Base-by-base conservation (phyloP, 257 asterid species). In the Solanum etuberosum region DNA sequence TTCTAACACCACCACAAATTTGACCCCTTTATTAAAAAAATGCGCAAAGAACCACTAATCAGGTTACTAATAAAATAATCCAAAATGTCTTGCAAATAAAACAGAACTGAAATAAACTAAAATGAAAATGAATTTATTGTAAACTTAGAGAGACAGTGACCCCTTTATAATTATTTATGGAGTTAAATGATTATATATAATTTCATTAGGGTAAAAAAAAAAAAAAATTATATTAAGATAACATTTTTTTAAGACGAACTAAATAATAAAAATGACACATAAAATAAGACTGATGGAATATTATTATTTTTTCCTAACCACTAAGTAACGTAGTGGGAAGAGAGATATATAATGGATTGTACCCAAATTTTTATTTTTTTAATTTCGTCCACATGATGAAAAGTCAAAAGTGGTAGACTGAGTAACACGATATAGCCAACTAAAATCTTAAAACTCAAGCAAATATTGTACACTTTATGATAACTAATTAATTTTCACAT, bases 321-420 rank as follows among this genome's bases (percentile, higher is more conserved):
- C 23, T 18, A 14, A 7, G 59, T 7, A 7, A n/a, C 5, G 23
- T 10, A 13, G 32, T 40, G 59, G 61, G n/a, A 77, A n/a, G 57
- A 77, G 59, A 77, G 59, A 77, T 4, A 78, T 7, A 46, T 80
- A 29, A 29, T 80, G 85, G 85, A 46, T 80, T 48, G 40, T 6
- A 29, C 10, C 67, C 85, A 46, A 80, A 80, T 29, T 46, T 16
- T 46, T 46, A 1, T 3, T 9, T 29, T 12, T 38, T 21, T 42
- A n/a, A n/a, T 42, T n/a, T 40, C 2, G 37, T 77, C 85, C 85
- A 88, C 82, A 57, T 90, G 89, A 43, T 86, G 88, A 84, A 84
- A 92, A 94, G 91, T 94, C 92, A 93, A 90, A 90, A 90, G 51
- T 48, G 86, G 87, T 89, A 84, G 87, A 89, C 89, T 87, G 83